Base-by-base conservation (phyloP, 1,284 basidiomycete genomes). In the Rhodotorula sp. region DNA sequence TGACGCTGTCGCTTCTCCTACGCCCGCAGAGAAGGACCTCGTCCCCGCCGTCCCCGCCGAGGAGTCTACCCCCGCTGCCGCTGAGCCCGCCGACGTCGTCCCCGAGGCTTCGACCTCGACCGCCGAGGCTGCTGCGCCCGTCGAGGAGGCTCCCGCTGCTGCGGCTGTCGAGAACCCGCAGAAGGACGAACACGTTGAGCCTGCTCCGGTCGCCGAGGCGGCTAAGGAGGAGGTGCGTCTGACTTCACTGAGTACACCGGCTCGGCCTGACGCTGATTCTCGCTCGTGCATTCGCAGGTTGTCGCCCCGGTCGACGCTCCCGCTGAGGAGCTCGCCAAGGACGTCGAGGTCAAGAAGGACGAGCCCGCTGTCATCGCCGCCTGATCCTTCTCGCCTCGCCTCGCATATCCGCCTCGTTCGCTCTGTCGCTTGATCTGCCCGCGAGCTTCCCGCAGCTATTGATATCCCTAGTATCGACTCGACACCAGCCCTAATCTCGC, bases 321-420 rank as follows among this genome's bases (percentile, higher is more conserved):
- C n/a, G 67, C 34, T 1, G 67, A 68, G 48, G 67, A 61, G 54
- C 48, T 68, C 59, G 67, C 62, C 26, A 58, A 59, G 30, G 67
- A 68, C n/a, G 30, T n/a, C 34, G 62, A 66, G 62, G 53, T 22
- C 57, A 58, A 63, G 44, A 62, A 64, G 54, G 34, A 53, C 46
- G 37, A 34, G 16, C 20, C 57, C n/a, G 9, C 56, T n/a, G 44
- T 22, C 24, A 40, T 26, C 28, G 34, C 59, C 44, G 31, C 50
- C 54, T 44, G 15, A 44, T 44, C 8, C 18, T 46, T n/a, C 24
- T 31, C 22, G n/a, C 53, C 2, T 40, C 52, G 15, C 24, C 30
- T n/a, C 8, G 52, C 60, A 22, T 60, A 6, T 34, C 6, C 30
- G 34, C 13, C 4, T 7, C n/a, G 16, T 18, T 16, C 1, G 3